phyloP scores from a whole-genome alignment of 768 basidiomycete species.

The Psilocybe cyanescens region DNA sequence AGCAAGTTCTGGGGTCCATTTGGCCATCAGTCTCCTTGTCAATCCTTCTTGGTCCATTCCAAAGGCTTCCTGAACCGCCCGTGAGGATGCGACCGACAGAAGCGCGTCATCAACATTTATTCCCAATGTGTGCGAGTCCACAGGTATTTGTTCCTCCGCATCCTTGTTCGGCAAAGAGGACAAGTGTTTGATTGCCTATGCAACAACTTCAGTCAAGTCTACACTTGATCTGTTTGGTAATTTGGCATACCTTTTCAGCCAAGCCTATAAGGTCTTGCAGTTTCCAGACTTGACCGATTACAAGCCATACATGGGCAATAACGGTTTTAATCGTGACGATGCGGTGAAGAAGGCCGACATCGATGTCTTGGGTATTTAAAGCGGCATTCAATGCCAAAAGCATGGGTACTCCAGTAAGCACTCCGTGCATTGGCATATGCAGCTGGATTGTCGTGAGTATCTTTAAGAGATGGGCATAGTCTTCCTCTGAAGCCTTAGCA shows the following conservation, averaged over 20 bases:
- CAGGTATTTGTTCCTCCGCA: not conserved
- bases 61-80: conserved; percentile 62
- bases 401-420: conserved; percentile 86
- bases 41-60: conserved; percentile 64
- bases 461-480: conserved; percentile 73
- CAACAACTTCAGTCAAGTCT: not conserved
- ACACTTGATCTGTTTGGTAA: not conserved
- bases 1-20: conserved; percentile 80
- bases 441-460: conserved; percentile 71
- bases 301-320: conserved; percentile 65
- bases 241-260: conserved; percentile 56
- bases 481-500: conserved; percentile 65
- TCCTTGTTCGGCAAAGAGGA: conserved; percentile 16
- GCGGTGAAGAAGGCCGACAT: conserved; percentile 45
- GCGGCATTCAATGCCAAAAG: conserved; percentile 71
- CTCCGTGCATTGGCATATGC: conserved; percentile 72
- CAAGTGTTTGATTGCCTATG: conserved; percentile 15
- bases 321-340: conserved; percentile 63
- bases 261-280: conserved; percentile 53
- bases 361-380: conserved; percentile 43
- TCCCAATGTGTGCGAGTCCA: conserved; percentile 8
- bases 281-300: conserved; percentile 75
- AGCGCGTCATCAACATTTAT: conserved; percentile 42
- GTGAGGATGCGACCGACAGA: conserved; percentile 54
- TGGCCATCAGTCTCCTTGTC: conserved; percentile 51